Base-by-base conservation (phyloP, 805 yeast genomes). In the Kazachstania kunashirensis region DNA sequence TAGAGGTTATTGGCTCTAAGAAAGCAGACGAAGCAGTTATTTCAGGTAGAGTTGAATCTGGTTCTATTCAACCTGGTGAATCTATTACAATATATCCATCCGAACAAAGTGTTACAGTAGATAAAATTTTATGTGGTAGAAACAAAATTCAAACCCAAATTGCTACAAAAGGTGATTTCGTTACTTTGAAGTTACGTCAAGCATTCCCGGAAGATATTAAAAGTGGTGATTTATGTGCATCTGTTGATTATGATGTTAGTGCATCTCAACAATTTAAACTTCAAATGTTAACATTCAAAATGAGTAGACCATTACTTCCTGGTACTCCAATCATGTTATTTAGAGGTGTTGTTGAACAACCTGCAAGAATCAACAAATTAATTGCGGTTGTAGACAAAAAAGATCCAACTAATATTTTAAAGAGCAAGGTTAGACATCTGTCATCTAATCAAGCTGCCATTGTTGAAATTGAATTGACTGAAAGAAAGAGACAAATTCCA, bases 401-500 rank as follows among this genome's bases (percentile, higher is more conserved):
- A 55, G 68, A 75, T 33, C 59, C 72, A n/a, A 79, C 83, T 33
- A 96, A 88, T 60, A 83, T 92, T n/a, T 54, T 82, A 34, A 75
- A 92, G 63, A 89, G 83, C 68, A 95, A 95, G 45, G 85, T 96
- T 38, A 89, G 84, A 72, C 82, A 95, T 66, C 75, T 79, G 61
- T 82, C 95, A 42, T 88, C 88, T 67, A 84, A 84, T 61, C 83
- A 96, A 33, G 95, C 96, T 33, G 95, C 96, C 26, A 84, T 85
- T 57, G 95, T 96, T 42, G 92, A 92, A 61, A 79, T 85, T 68
- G 97, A 96, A 52, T 83, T 89, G 86, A 84, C 82, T 72, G 79
- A 92, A 50, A 85, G 86, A 57, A 96, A 75, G 33, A 84, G 81
- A 52, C 85, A 95, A 39, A 79, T 92, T 31, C 92, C 97, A 61